These are phyloP conservation scores for Collybia sordida DNA, from an alignment of 768 basidiomycete species.

Conservation along the genomic window DNA sequence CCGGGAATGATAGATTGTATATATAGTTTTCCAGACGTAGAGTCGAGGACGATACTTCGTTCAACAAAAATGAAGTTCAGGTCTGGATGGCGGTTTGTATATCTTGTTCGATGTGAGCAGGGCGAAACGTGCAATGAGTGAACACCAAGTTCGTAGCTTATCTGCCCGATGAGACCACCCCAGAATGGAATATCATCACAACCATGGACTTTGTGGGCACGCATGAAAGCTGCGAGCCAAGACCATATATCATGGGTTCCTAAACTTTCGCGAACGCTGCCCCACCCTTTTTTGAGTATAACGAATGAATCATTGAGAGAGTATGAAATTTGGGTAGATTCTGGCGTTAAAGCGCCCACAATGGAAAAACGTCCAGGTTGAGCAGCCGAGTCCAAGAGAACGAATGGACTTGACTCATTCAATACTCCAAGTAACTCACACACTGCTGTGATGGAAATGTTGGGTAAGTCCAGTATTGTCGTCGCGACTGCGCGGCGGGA, in stretches of 20 bases:
- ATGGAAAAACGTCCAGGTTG: slow-evolving; percentile 75
- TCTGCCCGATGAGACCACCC: slow-evolving; percentile 77
- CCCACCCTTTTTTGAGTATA: slow-evolving; percentile 37
- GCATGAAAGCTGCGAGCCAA: slow-evolving; percentile 76
- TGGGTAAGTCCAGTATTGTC: slow-evolving; percentile 39
- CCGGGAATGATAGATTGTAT: slow-evolving; percentile 63
- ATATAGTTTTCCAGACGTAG: slow-evolving; percentile 43
- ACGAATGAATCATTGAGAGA: slow-evolving; percentile 50
- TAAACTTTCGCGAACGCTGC: slow-evolving; percentile 39
- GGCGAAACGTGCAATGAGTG: slow-evolving; percentile 49
- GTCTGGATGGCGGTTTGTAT: slow-evolving; percentile 54
- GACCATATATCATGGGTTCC: slow-evolving; percentile 63
- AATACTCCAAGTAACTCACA: slow-evolving; percentile 64
- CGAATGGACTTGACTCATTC: slow-evolving; percentile 62
- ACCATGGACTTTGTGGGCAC: slow-evolving; percentile 39
- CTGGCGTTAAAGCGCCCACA: slow-evolving; percentile 56
- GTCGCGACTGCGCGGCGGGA: slow-evolving; percentile 27
- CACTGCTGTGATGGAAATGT: slow-evolving; percentile 41
- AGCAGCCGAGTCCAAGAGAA: slow-evolving; percentile 74
- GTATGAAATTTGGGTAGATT: slow-evolving; percentile 60
- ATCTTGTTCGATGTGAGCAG: slow-evolving; percentile 15
- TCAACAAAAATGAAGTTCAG: slow-evolving; percentile 78
- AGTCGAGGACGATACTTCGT: slow-evolving; percentile 73
- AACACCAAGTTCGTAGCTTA: slow-evolving; percentile 81
- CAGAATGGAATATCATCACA: slow-evolving; percentile 66